Base-by-base conservation (phyloP, 768 basidiomycete species). In the Podaxis sp. region DNA sequence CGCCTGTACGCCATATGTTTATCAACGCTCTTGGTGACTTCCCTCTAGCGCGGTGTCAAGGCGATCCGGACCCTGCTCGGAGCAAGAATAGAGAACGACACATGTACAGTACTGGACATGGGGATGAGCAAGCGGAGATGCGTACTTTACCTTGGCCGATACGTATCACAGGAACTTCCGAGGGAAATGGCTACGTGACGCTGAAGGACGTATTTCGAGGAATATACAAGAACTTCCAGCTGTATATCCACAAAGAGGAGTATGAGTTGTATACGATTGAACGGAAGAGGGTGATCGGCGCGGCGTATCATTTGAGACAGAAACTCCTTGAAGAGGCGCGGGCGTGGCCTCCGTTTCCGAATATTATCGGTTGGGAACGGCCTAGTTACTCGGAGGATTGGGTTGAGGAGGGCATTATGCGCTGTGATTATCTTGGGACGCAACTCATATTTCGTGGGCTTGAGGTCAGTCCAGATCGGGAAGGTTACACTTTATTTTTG, bases 21-120 rank as follows among this genome's bases (percentile, higher is more conserved):
- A 62, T 62, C 48, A 62, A 62, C 24, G 46, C 54, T 7, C 54
- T 62, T 11, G 61, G 54, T 24, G 54, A 62, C 17, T 62, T 62
- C 12, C 61, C 60, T 20, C 40, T 62, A 3, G 41, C 41, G 24
- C 55, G 48, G 20, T 62, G 61, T 38, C 61, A 56, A 56, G 54
- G 61, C n/a, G 61, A 62, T 51, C 61, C 61, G 3, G 52, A 62
- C 55, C 52, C 60, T 13, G 28, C 53, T 20, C 53, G 53, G 10
- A 50, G 55, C 41, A 38, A 20, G 17, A 28, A 56, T 17, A 46
- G 20, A 17, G 36, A 62, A 46, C 44, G 41, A 15, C 40, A 60
- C n/a, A 38, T 60, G 26, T 60, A 60, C 38, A 51, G 11, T 7
- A 12, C 20, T 22, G 20, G 36, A 11, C 28, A 38, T 15, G 49